Evolutionary conservation across 306 rosid species (phyloP), one percentile per base, ranked within the genome.

Genomic region (Erythrophleum fordii): DNA sequence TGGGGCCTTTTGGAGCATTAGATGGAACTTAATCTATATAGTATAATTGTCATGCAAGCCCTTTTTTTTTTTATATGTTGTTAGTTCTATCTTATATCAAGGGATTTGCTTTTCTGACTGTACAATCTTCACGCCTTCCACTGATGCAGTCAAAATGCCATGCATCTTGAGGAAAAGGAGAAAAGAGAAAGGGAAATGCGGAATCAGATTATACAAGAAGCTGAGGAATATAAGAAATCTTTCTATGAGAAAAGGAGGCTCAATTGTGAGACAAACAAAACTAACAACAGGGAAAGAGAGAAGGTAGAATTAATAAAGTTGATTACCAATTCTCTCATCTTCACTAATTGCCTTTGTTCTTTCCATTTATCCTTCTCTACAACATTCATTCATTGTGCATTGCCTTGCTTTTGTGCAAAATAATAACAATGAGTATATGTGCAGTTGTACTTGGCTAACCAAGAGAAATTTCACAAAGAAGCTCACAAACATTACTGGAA

Each of bases 391-490:
- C 34, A 72, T 56, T n/a, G 48, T 23, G 11, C 59, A 65, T 67
- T 67, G 13, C 61, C 52, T 41, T 69, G 81, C 79, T 82, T 29
- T n/a, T 78, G 52, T 58, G 53, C 37, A 87, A 73, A 35, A 18
- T 51, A 65, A 79, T 64, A 64, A 42, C 49, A 82, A 66, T 71
- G 64, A 78, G 35, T 68, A 41, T 56, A 9, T 75, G 37, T 78
- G 84, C 87, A 93, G 99, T 65, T 90, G 69, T 78, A 86, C 88
- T 81, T 88, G 82, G 87, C 79, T 17, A 91, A 87, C 83, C 99
- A 95, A 91, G 98, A 95, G 79, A 93, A 86, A 70, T 95, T 95
- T 85, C 98, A 95, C 94, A 93, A 91, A 87, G 99, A 95, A 91
- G 97, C 96, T 76, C 87, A 91, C 90, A 78, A 89, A 66, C 94